Evolutionary conservation across 2,329 filamentous ascomycete species (phyloP), one percentile per base, ranked within the genome.

Genomic region (Pezicula carpinea): DNA sequence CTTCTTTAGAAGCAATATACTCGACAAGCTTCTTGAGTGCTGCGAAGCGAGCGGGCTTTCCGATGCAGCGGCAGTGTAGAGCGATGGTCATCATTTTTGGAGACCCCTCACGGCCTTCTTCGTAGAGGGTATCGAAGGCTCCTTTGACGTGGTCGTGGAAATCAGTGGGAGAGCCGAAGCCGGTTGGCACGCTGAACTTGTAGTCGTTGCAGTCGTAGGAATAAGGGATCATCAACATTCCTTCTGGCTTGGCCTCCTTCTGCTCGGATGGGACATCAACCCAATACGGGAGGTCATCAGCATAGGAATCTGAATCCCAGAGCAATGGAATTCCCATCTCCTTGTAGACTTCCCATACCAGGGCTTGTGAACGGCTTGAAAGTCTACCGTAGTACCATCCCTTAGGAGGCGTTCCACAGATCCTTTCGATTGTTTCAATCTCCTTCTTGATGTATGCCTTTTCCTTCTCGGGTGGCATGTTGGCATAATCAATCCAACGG

Each of bases 51-150:
- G 73, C 76, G 0, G 76, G 76, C 29, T 73, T 69, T 1, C 76
- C 76, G 31, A 74, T 70, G 45, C 76, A 74, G 6, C 75, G 67
- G 51, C 73, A 77, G 56, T 79, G 75, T 21, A 79, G 57, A 2
- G 71, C 74, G 19, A 79, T 69, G 0, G 76, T 79, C 76, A 79
- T 79, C 76, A 79, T 79, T 63, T 76, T 77, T 4, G 73, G 73
- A 52, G 59, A 60, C 1, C 74, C 58, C 17, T 57, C 56, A 2
- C 29, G 17, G n/a, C 54, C 54, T 51, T 60, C 58, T 43, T 74
- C 74, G 51, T 78, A 78, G n/a, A 79, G 59, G 4, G 74, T 70
- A 53, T 79, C 76, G 46, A 79, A 79, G 0, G 75, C 72, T 23
- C 69, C 70, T 59, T 75, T 73, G 13, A 77, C 55, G 51, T 79